Evolutionary conservation across 306 rosid genomes (phyloP), one percentile per base, ranked within the genome.

Genomic region (Cicer arietinum): DNA sequence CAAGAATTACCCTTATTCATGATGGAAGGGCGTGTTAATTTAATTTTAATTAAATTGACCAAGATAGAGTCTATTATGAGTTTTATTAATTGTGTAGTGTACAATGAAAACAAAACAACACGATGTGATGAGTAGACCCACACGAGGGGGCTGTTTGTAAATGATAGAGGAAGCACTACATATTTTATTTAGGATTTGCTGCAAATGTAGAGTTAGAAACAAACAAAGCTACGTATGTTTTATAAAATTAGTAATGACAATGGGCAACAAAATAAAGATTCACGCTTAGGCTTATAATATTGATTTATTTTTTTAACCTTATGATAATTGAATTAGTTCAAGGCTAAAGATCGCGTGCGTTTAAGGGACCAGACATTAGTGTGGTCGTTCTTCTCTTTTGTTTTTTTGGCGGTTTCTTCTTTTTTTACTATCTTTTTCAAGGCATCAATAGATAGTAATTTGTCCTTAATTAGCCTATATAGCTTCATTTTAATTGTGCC

Each of bases 171-270:
- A 74, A 59, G 65, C 76, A 77, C 64, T 63, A 42, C 7, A 76
- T 69, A 67, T 69, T 75, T 56, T 46, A 73, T 54, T 5, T 43
- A 30, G 39, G 70, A 77, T 77, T 79, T 20, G 74, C 64, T 72
- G 40, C 64, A 76, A 79, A 71, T 67, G 79, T 62, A 74, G 90
- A 85, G 85, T 84, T 86, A 63, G 84, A 88, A 82, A 80, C 83
- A 90, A 86, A 85, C 90, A 88, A 73, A 43, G 83, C 82, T 83
- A 88, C 91, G 92, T 77, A 80, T 85, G 80, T 75, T 73, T 77
- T 72, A 60, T 63, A 54, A 65, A 83, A 83, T 57, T 58, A 76
- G 77, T 12, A 70, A 81, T 64, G 81, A 76, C 79, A n/a, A 57
- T 37, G 57, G 85, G 84, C 84, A 83, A 80, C 86, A 87, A 25